phyloP scores from a whole-genome alignment of 108 stramenopile species.

The Phaeodactylum tricornutum region DNA sequence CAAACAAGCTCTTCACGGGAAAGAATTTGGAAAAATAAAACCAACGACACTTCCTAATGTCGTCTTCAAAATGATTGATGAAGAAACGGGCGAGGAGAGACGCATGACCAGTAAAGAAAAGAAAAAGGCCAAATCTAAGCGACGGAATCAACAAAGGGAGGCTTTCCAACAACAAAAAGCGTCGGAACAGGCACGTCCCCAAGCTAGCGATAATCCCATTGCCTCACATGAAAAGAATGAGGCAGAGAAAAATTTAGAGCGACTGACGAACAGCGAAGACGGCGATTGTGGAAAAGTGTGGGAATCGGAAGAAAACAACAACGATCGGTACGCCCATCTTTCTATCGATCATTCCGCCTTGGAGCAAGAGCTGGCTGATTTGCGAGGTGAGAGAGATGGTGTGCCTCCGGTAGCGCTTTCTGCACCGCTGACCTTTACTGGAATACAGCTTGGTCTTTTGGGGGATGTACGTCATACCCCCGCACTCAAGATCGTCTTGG shows the following conservation, averaged over 20 bases:
- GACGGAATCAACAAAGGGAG: conserved; percentile 12
- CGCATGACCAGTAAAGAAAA: conserved; percentile 76
- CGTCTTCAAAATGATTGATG: conserved; percentile 37
- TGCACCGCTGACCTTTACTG: conserved; percentile 29
- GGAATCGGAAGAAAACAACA: not conserved
- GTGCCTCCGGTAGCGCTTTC: conserved; percentile 52
- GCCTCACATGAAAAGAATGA: not conserved
- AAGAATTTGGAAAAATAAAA: conserved; percentile 1
- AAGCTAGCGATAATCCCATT: not conserved
- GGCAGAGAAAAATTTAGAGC: conserved; percentile 1
- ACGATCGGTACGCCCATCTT: conserved; percentile 15
- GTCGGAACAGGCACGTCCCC: conserved; percentile 13
- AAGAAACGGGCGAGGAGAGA: conserved; percentile 41
- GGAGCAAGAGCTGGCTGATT: conserved; percentile 41
- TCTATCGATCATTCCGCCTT: conserved; percentile 17
- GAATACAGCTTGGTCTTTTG: too few relatives aligned
- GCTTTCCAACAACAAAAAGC: conserved; percentile 7
- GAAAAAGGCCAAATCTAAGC: conserved; percentile 22
- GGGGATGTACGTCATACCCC: too few relatives aligned
- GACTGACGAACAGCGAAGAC: conserved; percentile 3
- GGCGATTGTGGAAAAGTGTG: not conserved
- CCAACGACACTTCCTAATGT: conserved; percentile 6
- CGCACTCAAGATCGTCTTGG: too few relatives aligned
- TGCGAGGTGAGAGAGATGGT: conserved; percentile 29
- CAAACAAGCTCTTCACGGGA: conserved; percentile 2